A percentile compares a stretch with the other conserved stretches of the same genome.
Conservation (phyloP, 1,139 yeast genomes). For the Candida pseudoviswanathii region DNA sequence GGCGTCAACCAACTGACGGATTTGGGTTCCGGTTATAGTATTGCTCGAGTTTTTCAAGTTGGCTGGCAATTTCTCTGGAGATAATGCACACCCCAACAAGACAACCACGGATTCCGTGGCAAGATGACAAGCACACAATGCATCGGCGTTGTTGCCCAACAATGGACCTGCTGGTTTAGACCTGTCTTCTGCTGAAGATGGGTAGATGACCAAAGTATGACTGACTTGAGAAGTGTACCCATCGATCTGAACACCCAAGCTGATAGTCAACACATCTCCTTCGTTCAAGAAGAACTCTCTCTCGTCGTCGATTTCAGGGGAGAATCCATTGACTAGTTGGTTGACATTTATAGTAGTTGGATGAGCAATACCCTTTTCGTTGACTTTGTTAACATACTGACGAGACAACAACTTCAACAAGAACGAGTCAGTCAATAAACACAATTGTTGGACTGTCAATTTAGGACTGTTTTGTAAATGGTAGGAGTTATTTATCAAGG, state of each 20-base stretch:
- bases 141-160: slow-evolving; percentile 85
- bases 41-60: slow-evolving; percentile 33
- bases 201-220: slow-evolving; percentile 84
- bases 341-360: slow-evolving; percentile 91
- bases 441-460: slow-evolving; percentile 70
- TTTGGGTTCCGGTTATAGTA: slow-evolving; percentile 62
- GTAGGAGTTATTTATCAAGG: slow-evolving; percentile 70
- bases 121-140: slow-evolving; percentile 82
- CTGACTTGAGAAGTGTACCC: slow-evolving; percentile 89
- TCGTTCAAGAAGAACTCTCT: slow-evolving; percentile 54
- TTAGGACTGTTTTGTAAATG: slow-evolving; percentile 52
- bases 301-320: slow-evolving; percentile 82
- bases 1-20: slow-evolving; percentile 76
- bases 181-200: slow-evolving; percentile 38
- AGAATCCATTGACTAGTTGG: slow-evolving; percentile 73
- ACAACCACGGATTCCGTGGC: slow-evolving; percentile 83
- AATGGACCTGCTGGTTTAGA: slow-evolving; percentile 71
- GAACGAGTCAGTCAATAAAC: slow-evolving; percentile 79
- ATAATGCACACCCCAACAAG: slow-evolving; percentile 69
- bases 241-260: slow-evolving; percentile 89
- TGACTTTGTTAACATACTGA: slow-evolving; percentile 56
- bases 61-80: slow-evolving; percentile 72
- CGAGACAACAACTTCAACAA: slow-evolving; percentile 55
- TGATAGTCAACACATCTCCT: slow-evolving; percentile 85
- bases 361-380: slow-evolving; percentile 84